These are phyloP conservation scores for Tylopilus felleus DNA, from an alignment of 768 basidiomycete genomes.

Conservation along the genomic window DNA sequence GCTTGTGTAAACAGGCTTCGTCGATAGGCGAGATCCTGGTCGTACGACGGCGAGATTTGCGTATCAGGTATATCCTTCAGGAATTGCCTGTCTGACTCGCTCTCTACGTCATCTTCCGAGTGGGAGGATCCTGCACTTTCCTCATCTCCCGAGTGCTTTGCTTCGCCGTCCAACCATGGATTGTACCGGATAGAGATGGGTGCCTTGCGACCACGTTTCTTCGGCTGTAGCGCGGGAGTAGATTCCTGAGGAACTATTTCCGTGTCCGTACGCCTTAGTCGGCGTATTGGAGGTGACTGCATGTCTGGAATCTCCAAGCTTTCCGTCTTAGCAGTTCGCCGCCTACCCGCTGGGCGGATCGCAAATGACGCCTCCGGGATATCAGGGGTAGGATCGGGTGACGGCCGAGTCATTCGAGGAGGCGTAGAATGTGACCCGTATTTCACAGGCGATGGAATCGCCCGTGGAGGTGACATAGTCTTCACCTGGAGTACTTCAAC, in stretches of 20 bases:
- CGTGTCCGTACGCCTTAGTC: constrained; percentile 28
- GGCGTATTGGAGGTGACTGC: constrained; percentile 32
- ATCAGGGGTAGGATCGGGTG: constrained; percentile 19
- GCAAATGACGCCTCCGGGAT: constrained; percentile 44
- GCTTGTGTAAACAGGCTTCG: constrained; percentile 73
- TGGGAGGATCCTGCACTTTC: constrained; percentile 59
- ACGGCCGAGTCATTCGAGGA: constrained; percentile 20
- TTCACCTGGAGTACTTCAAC: constrained; percentile 23
- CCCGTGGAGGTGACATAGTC: constrained; percentile 7
- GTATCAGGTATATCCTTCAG: constrained; percentile 61
- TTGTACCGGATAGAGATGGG: constrained; percentile 37
- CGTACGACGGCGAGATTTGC: constrained; percentile 67
- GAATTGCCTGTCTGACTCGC: constrained; percentile 67
- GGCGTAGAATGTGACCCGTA: constrained; percentile 37
- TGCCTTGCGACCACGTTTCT: constrained; percentile 20
- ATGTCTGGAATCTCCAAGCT: constrained; percentile 24
- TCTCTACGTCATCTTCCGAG: constrained; percentile 50
- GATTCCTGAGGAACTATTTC: constrained; percentile 19
- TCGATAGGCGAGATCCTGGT: constrained; percentile 68
- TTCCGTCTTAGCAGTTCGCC: constrained; percentile 13
- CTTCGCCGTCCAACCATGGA: constrained; percentile 64
- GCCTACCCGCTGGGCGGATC: constrained; percentile 39
- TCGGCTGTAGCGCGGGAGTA: constrained; percentile 23
- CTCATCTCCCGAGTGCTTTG: constrained; percentile 80
- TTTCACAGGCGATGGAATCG: constrained; percentile 4